Conservation (phyloP, 2,329 filamentous ascomycete species). For the Aspergillus texensis region DNA sequence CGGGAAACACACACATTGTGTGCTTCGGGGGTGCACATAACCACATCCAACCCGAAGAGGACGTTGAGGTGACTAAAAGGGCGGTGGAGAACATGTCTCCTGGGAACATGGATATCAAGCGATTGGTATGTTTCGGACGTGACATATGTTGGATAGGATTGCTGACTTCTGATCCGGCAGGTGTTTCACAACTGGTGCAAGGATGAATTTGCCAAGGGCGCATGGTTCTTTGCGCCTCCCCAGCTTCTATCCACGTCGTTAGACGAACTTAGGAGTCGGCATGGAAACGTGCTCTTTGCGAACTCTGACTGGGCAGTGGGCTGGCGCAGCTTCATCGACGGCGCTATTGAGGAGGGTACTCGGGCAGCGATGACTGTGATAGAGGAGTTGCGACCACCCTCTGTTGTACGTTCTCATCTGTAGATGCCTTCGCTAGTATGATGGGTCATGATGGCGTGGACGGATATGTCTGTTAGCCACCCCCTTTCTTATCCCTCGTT, state of each 20-base stretch:
- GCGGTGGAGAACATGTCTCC: slow-evolving; percentile 39
- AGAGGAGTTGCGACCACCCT: slow-evolving; percentile 18
- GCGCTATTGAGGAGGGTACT: slow-evolving; percentile 52
- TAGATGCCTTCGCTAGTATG: background rate
- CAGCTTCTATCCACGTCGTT: slow-evolving; percentile 43
- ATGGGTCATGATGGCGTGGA: background rate
- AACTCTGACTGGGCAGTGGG: slow-evolving; percentile 54
- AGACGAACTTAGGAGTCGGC: slow-evolving; percentile 43
- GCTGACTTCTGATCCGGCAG: slow-evolving; percentile 14
- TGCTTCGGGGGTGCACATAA: slow-evolving; percentile 48
- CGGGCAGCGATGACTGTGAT: slow-evolving; percentile 36
- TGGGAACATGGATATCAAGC: slow-evolving; percentile 27
- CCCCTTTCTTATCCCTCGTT: background rate
- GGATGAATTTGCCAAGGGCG: slow-evolving; percentile 52
- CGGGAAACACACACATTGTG: slow-evolving; percentile 53
- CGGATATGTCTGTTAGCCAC: background rate
- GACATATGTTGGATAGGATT: background rate
- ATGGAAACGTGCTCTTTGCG: slow-evolving; percentile 52
- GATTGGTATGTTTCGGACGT: slow-evolving; percentile 17
- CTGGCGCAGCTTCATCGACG: slow-evolving; percentile 56
- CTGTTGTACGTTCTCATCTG: background rate
- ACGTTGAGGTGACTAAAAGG: slow-evolving; percentile 38
- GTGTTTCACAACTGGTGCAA: slow-evolving; percentile 55
- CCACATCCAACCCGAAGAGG: slow-evolving; percentile 49
- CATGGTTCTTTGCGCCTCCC: slow-evolving; percentile 47